Evolutionary conservation across 345 rosid species (phyloP), one percentile per base, ranked within the genome.

Genomic region (Hypericum androsaemum): DNA sequence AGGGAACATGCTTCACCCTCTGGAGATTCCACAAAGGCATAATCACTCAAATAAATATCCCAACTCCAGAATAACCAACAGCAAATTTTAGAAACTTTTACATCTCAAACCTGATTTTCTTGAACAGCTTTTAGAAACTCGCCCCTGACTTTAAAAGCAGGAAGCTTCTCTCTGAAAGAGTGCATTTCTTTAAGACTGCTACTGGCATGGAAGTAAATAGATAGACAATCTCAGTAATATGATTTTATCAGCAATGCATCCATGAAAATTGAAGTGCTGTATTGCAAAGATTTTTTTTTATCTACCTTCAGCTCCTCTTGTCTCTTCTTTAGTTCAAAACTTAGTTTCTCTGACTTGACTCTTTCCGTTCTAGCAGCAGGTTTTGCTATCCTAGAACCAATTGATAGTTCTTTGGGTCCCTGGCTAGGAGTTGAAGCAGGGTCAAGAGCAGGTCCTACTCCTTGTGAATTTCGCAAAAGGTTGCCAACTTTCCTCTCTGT

Each of bases 161-260:
- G 98, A 45, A 90, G 88, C 65, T 78, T 83, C 60, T 81, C 80
- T 65, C 96, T 78, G 77, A 92, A 80, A 59, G 88, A 76, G 43
- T 56, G 73, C 76, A 88, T 77, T 63, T 72, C 75, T 73, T 76
- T 84, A 53, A 70, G 71, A 66, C 61, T 61, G 10, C 65, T 67
- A 43, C 71, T 75, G 60, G 41, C 79, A 96, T 92, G 78, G 49
- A 72, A 59, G 62, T 42, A 59, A 56, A 46, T 5, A 53, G 7
- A 56, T 52, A 41, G 7, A 39, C 11, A 9, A 50, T 13, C 22
- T 8, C n/a, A 57, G 8, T 10, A 43, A n/a, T n/a, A 8, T 38
- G 8, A 40, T 41, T 1, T 6, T 6, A 51, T 12, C 10, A 41
- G 40, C 15, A 28, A 49, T 10, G 10, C 6, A 37, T 37, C 28